Evolutionary conservation across 169 alveolate species (phyloP), one percentile per base, ranked within the genome.

Genomic region (Toxoplasma gondii): DNA sequence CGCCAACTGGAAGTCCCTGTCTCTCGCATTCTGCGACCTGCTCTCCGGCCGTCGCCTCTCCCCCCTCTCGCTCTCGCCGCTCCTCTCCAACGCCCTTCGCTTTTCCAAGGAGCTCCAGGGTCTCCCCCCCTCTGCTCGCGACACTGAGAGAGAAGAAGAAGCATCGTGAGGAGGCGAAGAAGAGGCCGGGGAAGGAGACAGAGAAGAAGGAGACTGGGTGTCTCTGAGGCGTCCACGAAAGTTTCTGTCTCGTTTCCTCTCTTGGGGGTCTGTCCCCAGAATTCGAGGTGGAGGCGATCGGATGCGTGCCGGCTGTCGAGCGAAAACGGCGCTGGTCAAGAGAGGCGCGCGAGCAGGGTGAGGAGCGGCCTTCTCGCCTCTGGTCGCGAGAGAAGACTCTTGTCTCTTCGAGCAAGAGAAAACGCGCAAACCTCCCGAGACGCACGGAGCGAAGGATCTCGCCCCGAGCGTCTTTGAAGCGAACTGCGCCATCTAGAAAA

Each of bases 231-330:
- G 22, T 49, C 58, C 58, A 12, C 58, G 58, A 12, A 49, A 49
- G 12, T 49, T 12, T 49, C 58, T 49, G 74, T 16, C 34, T 16
- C 74, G 9, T 19, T 27, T 64, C 29, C 74, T 64, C 74, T 64
- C 74, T 7, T 64, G 45, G n/a, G 86, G 45, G 7, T 38, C 86
- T n/a, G 5, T 17, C n/a, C 86, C 27, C 39, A 78, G 45, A 64
- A 64, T 31, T 1, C 74, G 74, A 16, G 74, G 74, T 31, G 86
- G 44, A 27, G 19, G 86, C 86, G 22, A 36, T 17, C 86, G 86
- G 29, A 78, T 78, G 39, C 86, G 86, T n/a, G 86, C 86, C 10
- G 86, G 86, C 44, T 78, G 86, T 45, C 86, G 22, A 10, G 86
- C 86, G 45, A 78, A 78, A 27, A 78, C 86, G 22, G 86, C 86